These are phyloP conservation scores for Colletotrichum sp. DNA, from an alignment of 2,329 filamentous ascomycete genomes.

Conservation along the genomic window DNA sequence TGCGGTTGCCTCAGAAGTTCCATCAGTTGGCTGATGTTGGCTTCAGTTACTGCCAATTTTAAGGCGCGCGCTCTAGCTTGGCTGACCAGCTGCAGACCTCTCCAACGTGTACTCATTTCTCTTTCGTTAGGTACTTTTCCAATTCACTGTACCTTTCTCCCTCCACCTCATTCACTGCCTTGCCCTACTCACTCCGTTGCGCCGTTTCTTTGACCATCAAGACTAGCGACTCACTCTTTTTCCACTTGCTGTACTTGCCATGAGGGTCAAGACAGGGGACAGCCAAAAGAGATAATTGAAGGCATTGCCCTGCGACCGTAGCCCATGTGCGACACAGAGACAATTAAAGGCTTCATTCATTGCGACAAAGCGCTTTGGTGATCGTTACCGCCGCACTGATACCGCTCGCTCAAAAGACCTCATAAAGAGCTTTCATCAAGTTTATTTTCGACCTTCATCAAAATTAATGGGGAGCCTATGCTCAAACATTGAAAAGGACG, in stretches of 20 bases:
- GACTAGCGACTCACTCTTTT: not conserved
- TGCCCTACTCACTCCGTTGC: not conserved
- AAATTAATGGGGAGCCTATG: constrained; percentile 19
- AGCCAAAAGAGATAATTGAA: not conserved
- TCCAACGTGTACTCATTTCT: not conserved
- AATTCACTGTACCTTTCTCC: not conserved
- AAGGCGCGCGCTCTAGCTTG: not conserved
- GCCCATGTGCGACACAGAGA: not conserved
- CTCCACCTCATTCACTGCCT: not conserved
- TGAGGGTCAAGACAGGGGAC: not conserved
- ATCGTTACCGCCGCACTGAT: not conserved
- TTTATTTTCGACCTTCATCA: not conserved
- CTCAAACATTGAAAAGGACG: constrained; percentile 23
- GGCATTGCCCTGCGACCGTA: not conserved
- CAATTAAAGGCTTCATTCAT: not conserved
- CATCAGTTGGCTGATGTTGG: not conserved
- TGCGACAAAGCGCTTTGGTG: not conserved
- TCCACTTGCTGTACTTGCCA: not conserved
- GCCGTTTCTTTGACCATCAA: not conserved
- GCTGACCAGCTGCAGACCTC: not conserved
- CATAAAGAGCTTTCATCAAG: not conserved
- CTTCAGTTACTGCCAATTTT: not conserved
- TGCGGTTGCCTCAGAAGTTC: not conserved
- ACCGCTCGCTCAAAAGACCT: not conserved
- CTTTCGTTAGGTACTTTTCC: not conserved